Base-by-base conservation (phyloP, 2,329 filamentous ascomycete species). In the Phialophora verrucosa region DNA sequence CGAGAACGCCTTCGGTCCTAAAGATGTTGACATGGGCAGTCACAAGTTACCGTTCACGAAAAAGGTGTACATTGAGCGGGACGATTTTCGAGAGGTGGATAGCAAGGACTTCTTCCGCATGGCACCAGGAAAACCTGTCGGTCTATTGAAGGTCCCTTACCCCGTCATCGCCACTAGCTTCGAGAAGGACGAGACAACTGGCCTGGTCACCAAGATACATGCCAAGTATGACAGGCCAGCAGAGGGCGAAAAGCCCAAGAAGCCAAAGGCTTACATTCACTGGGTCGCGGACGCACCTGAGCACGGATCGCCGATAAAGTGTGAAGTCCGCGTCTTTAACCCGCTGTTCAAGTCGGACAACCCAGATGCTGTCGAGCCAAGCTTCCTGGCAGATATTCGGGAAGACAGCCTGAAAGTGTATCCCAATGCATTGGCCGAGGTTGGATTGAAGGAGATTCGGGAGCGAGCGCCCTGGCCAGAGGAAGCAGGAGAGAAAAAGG, bases 271-370 rank as follows among this genome's bases (percentile, higher is more conserved):
- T 1, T 91, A 88, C 75, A 96, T 97, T 76, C 93, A 97, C 76
- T 97, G 94, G 94, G 91, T 97, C 5, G 87, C 88, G 4, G 87
- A 88, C 47, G 89, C 87, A 1, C 85, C 89, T 0, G 84, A 84
- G 14, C 87, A 88, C 71, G 80, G 82, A 42, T 84, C 84, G 47
- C 85, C 86, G 3, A 80, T 89, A 66, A 83, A 81, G 62, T 89
- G 90, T 12, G 90, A 93, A 77, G 91, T 88, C 50, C 90, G 93
- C 66, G 84, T 95, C 56, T 90, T 95, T 80, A 91, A 92, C 76
- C 83, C 88, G 2, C 85, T 98, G 0, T 97, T 97, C 86, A 93
- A 92, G 77, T 92, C 90, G 3, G 89, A 93, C 56, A 90, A 95
- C 74, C 93, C 94, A 2, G 88, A 90, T 47, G 86, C 88, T 11